Evolutionary conservation across 306 rosid genomes (phyloP).

Genomic region (Corylus avellana): DNA sequence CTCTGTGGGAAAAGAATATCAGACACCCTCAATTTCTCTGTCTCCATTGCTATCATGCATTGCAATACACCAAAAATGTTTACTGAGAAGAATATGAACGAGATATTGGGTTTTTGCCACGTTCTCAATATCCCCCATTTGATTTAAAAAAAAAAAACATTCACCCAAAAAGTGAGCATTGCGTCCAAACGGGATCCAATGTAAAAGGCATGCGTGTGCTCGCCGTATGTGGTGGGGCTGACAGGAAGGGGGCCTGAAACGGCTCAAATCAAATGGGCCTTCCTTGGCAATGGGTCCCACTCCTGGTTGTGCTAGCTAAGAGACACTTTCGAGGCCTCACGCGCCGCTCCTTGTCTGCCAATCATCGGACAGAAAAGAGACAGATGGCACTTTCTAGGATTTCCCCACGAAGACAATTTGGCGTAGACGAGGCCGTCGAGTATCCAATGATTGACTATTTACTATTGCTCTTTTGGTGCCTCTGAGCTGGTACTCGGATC

Average conservation of each 20-base stretch:
- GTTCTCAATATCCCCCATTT: background rate
- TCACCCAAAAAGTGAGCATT: too few relatives aligned
- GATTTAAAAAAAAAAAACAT: background rate
- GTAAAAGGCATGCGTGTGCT: conserved; percentile 14
- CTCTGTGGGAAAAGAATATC: too few relatives aligned
- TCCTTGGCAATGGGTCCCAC: conserved; percentile 16
- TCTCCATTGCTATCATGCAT: too few relatives aligned
- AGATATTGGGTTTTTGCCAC: background rate
- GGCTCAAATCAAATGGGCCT: conserved; percentile 12
- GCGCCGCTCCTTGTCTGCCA: conserved; percentile 64
- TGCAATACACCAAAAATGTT: too few relatives aligned
- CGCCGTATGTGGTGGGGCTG: background rate
- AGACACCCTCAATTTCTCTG: too few relatives aligned
- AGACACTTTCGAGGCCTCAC: conserved; percentile 63
- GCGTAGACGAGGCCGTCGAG: background rate
- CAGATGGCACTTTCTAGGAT: conserved; percentile 18
- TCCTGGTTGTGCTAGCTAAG: conserved; percentile 23
- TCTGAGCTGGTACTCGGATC: background rate
- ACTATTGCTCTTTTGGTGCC: too few relatives aligned
- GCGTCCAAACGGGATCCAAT: conserved; percentile 22
- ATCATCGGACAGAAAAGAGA: conserved; percentile 32
- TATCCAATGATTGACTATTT: conserved; percentile 45
- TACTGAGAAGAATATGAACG: too few relatives aligned
- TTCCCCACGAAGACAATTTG: background rate
- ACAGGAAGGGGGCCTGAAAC: conserved; percentile 13